phyloP scores from a whole-genome alignment of 306 rosid genomes.

The Inga oerstediana region DNA sequence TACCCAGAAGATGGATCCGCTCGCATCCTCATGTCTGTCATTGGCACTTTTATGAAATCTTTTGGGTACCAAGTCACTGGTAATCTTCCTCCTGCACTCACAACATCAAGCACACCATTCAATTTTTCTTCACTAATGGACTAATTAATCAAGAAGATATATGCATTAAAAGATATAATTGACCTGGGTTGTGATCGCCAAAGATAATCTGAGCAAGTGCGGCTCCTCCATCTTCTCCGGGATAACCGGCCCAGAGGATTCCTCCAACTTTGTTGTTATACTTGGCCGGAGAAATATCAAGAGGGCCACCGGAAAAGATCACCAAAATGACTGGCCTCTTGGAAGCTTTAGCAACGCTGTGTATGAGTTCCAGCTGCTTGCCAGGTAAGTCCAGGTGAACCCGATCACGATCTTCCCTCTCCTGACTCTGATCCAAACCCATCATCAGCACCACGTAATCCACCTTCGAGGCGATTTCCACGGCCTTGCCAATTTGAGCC shows the following conservation, averaged over 20 bases:
- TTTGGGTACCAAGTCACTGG: conserved; percentile 90
- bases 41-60: conserved; percentile 66
- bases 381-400: conserved; percentile 68
- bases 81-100: conserved; percentile 76
- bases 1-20: conserved; percentile 63
- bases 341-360: conserved; percentile 67
- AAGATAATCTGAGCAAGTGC: conserved; percentile 85
- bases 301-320: conserved; percentile 82
- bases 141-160: neutral
- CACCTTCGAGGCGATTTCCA: conserved; percentile 49
- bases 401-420: conserved; percentile 77
- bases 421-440: conserved; percentile 85
- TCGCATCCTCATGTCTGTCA: conserved; percentile 99
- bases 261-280: conserved; percentile 64
- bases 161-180: neutral
- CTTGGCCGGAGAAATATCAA: conserved; percentile 80
- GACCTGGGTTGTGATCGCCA: conserved; percentile 95
- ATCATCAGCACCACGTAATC: conserved; percentile 80
- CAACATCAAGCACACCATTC: conserved; percentile 22
- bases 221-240: conserved; percentile 79
- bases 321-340: conserved; percentile 76
- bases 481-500: conserved; percentile 60
- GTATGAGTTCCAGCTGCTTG: conserved; percentile 68
- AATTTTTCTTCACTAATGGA: neutral
- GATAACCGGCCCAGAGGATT: conserved; percentile 98